Evolutionary conservation across 2,329 filamentous ascomycete species (phyloP), one percentile per base, ranked within the genome.

Genomic region (Didymosphaeria variabile): DNA sequence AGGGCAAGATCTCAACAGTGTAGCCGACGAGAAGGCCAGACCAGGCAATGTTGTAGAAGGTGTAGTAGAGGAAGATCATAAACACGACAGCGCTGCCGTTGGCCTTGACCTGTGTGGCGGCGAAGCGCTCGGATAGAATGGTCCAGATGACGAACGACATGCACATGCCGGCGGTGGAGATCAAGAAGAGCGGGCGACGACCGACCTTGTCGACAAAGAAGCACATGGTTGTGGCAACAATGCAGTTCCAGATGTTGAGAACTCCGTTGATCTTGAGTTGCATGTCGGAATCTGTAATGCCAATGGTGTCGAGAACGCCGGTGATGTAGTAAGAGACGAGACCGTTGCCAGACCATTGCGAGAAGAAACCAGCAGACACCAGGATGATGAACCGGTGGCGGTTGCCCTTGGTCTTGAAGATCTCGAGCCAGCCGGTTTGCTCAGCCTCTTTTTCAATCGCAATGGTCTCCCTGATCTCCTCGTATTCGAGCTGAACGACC

Each of bases 161-260:
- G 46, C 69, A 61, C 76, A 79, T 78, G 63, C 77, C 77, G 21
- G 64, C 59, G 6, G 78, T 81, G 13, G 77, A 72, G 29, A 72
- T 59, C 19, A 88, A 74, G 80, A 88, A 88, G 61, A 86, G 82
- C 13, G 86, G 82, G 42, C 87, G 83, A 52, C 86, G 82, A 61
- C 86, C 86, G 62, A 86, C 76, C 55, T 79, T 79, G 75, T 88
- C 86, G 60, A 87, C 75, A 50, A 77, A 69, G 60, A 79, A 74
- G 57, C 53, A 72, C 67, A 60, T 65, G 26, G 60, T 58, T 3
- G 87, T 82, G 17, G 87, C 86, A 4, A 85, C 82, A 49, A 88
- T 81, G 5, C 83, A 83, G 55, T 86, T 86, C 61, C 87, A 85
- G 68, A 87, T 88, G 74, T 88, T 88, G 69, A 89, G 83, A 57